These are phyloP conservation scores for Mycosphaerelloides madeirae DNA, from an alignment of 2,329 filamentous ascomycete species.

Conservation along the genomic window DNA sequence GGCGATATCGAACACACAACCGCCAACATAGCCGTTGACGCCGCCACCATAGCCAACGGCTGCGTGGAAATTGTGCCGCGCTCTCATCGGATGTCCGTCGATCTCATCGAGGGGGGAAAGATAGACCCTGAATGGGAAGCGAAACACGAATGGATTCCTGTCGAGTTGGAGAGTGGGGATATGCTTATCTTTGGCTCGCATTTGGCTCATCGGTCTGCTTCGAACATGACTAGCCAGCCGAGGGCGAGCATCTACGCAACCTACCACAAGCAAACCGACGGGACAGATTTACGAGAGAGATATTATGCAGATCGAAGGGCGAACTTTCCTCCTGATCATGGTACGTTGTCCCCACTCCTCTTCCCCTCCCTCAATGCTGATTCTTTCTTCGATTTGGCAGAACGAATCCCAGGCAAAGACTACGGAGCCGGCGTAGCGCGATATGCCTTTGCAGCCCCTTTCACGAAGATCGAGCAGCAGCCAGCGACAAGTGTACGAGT, in stretches of 20 bases:
- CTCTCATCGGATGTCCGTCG: constrained; percentile 35
- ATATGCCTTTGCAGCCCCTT: constrained; percentile 26
- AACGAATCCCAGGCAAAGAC: constrained; percentile 21
- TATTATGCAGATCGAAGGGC: constrained; percentile 41
- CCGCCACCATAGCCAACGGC: constrained; percentile 35
- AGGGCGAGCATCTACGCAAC: constrained; percentile 42
- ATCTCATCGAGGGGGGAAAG: constrained; percentile 31
- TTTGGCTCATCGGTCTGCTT: constrained; percentile 37
- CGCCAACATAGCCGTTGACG: constrained; percentile 38
- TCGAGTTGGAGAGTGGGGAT: constrained; percentile 34
- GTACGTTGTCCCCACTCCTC: constrained; percentile 10
- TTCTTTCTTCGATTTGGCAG: constrained; percentile 7
- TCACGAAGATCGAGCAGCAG: constrained; percentile 19
- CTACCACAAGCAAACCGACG: constrained; percentile 39
- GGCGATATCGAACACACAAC: constrained; percentile 40
- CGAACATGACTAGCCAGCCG: constrained; percentile 34
- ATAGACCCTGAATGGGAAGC: constrained; percentile 36
- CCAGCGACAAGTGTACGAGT: no score
- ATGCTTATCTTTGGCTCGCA: constrained; percentile 40
- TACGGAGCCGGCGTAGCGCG: constrained; percentile 23
- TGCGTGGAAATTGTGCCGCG: constrained; percentile 40
- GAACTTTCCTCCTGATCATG: constrained; percentile 40
- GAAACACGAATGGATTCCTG: constrained; percentile 33
- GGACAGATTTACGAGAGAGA: constrained; percentile 37
- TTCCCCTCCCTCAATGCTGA: not conserved